Percentiles rank a stretch among this genome's conserved stretches.
Conservation (phyloP, 1,284 basidiomycete genomes). For the Cutaneotrichosporon arboriforme region DNA sequence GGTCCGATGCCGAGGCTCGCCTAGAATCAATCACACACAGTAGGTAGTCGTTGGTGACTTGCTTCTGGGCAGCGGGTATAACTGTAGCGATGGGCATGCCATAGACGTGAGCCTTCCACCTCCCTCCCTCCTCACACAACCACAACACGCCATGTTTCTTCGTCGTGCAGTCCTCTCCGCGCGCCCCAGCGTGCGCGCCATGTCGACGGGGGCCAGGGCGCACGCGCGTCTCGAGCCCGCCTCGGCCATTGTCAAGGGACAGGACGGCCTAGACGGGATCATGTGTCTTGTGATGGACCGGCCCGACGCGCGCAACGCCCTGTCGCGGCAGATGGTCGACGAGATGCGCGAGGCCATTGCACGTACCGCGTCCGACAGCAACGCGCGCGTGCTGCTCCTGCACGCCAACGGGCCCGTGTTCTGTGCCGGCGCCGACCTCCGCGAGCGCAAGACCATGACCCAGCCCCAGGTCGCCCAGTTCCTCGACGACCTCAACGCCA, state of each 20-base stretch:
- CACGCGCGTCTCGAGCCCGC: slow-evolving; percentile 33
- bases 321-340: slow-evolving; percentile 72
- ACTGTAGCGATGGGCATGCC: no score
- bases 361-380: slow-evolving; percentile 51
- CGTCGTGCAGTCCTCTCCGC: slow-evolving; percentile 2
- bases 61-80: no score
- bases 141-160: slow-evolving; percentile 3
- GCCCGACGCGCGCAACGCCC: slow-evolving; percentile 81
- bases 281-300: slow-evolving; percentile 60
- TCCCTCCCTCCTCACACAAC: neutral
- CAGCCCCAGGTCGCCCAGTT: slow-evolving; percentile 69
- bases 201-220: slow-evolving; percentile 13
- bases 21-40: no score
- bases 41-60: no score
- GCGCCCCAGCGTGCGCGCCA: slow-evolving; percentile 5
- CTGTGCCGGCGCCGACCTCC: slow-evolving; percentile 88
- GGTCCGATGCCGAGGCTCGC: no score
- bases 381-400: slow-evolving; percentile 70
- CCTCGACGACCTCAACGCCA: slow-evolving; percentile 66
- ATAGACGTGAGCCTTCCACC: no score
- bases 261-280: slow-evolving; percentile 36
- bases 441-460: slow-evolving; percentile 76
- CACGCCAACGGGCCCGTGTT: slow-evolving; percentile 69
- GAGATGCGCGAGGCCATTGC: slow-evolving; percentile 67
- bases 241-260: slow-evolving; percentile 2